Evolutionary conservation across 805 yeast species (phyloP).

Genomic region (Kluyveromyces nonfermentans): DNA sequence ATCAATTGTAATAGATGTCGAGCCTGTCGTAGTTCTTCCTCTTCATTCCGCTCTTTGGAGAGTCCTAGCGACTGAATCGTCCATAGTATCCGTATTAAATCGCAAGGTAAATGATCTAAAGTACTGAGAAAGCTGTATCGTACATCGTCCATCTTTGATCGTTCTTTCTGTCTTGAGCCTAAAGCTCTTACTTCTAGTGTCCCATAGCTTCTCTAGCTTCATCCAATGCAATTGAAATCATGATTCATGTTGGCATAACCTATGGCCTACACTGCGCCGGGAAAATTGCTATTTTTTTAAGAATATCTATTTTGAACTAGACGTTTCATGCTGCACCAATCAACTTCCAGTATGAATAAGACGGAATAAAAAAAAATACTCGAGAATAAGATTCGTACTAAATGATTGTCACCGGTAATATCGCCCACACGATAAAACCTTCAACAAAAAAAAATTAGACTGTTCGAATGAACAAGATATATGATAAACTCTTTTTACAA

Average conservation of each 20-base stretch:
- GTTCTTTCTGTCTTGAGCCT: not conserved
- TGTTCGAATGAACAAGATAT: not conserved
- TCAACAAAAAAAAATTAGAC: not conserved
- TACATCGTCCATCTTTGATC: constrained; percentile 21
- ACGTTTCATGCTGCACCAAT: constrained; percentile 1
- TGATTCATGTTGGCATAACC: not conserved
- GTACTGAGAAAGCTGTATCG: constrained; percentile 31
- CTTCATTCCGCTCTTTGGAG: constrained; percentile 10
- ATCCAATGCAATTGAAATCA: not conserved
- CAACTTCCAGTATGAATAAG: not conserved
- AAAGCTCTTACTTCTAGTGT: not conserved
- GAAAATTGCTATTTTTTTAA: not conserved
- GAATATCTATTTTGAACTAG: not conserved
- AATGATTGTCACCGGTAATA: not conserved
- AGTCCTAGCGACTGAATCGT: constrained; percentile 30
- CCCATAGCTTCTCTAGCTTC: not conserved
- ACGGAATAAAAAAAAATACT: not conserved
- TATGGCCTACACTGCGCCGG: not conserved
- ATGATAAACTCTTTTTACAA: not conserved
- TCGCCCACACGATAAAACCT: constrained; percentile 1
- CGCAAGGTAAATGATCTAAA: constrained; percentile 37
- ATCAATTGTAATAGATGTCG: constrained; percentile 19
- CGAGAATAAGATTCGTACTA: not conserved
- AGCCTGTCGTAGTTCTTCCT: constrained; percentile 12
- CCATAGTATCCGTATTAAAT: constrained; percentile 35